These are phyloP conservation scores for Haematococcus lacustris DNA, from an alignment of 139 green algal genomes.

Conservation along the genomic window DNA sequence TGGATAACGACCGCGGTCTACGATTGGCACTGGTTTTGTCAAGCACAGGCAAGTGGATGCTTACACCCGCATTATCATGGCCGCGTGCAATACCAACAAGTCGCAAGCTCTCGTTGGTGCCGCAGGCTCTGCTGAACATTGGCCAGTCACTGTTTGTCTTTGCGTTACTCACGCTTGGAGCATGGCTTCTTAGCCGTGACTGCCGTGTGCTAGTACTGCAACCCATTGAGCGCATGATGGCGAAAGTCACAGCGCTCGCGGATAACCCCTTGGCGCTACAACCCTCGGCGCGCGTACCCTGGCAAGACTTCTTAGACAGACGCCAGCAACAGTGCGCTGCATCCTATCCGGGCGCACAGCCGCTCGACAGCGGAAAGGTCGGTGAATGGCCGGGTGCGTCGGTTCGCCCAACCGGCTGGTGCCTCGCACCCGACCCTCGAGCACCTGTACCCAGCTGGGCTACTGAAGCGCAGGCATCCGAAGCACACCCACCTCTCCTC, in stretches of 20 bases:
- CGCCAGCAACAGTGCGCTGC: too few species aligned
- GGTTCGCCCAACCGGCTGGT: too few species aligned
- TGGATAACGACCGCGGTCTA: slow-evolving; percentile 48
- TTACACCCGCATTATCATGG: neutral
- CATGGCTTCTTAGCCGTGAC: slow-evolving; percentile 78
- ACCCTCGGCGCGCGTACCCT: neutral
- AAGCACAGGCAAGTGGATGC: slow-evolving; percentile 30
- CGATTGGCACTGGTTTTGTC: slow-evolving; percentile 57
- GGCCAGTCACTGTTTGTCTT: slow-evolving; percentile 81
- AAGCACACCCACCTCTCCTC: too few species aligned
- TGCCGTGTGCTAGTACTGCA: slow-evolving; percentile 72
- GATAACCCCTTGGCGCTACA: slow-evolving; percentile 47
- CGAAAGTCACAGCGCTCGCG: slow-evolving; percentile 42
- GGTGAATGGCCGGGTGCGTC: too few species aligned
- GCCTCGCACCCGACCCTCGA: too few species aligned
- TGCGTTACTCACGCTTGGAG: slow-evolving; percentile 63
- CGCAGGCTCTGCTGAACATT: slow-evolving; percentile 74
- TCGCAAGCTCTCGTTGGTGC: neutral
- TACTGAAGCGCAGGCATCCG: too few species aligned
- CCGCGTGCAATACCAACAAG: neutral
- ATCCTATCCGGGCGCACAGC: too few species aligned
- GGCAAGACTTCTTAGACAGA: neutral
- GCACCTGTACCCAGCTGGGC: too few species aligned
- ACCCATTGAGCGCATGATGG: slow-evolving; percentile 90
- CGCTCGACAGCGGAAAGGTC: too few species aligned